Evolutionary conservation across 2,329 filamentous ascomycete genomes (phyloP), one percentile per base, ranked within the genome.

Genomic region (Orbilia brochopaga): DNA sequence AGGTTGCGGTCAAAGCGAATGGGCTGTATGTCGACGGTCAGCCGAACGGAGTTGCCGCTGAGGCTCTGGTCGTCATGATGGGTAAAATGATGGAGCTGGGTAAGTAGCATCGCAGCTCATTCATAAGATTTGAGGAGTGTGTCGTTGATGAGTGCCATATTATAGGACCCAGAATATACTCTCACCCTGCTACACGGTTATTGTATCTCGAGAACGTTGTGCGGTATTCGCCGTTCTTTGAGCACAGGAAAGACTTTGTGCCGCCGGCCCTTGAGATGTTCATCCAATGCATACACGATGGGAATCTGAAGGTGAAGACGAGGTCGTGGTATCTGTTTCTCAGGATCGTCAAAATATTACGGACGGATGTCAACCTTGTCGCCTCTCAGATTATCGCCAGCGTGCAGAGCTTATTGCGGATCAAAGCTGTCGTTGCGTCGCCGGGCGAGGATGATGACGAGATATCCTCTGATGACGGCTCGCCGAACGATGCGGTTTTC

Each of bases 121-220:
- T 13, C n/a, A 15, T 19, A 5, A 19, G 27, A n/a, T 8, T 19
- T 13, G 19, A 76, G 80, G 61, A 50, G 40, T 4, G 27, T 40
- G 11, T 58, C 46, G 37, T 21, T 46, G 59, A 65, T 70, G 78
- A 73, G 76, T 7, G 35, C 48, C 60, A 52, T n/a, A n/a, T n/a
- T n/a, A n/a, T 75, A 92, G 91, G 90, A 75, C 89, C 97, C 75
- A 88, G 91, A 69, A 89, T 85, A 48, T 95, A 93, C 79, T 87
- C 88, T 15, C 94, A 97, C 78, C 93, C 94, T 1, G 91, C 92
- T 15, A 92, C 97, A 57, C 87, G 97, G 74, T 83, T 99, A 21
- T 92, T 97, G 80, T 99, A 96, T 78, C 97, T 99, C 92, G 94
- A 99, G 79, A 96, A 96, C 37, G 96, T 92, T 79, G 92, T 96